Base-by-base conservation (phyloP, 2,329 filamentous ascomycete genomes). In the Talaromyces sp. region DNA sequence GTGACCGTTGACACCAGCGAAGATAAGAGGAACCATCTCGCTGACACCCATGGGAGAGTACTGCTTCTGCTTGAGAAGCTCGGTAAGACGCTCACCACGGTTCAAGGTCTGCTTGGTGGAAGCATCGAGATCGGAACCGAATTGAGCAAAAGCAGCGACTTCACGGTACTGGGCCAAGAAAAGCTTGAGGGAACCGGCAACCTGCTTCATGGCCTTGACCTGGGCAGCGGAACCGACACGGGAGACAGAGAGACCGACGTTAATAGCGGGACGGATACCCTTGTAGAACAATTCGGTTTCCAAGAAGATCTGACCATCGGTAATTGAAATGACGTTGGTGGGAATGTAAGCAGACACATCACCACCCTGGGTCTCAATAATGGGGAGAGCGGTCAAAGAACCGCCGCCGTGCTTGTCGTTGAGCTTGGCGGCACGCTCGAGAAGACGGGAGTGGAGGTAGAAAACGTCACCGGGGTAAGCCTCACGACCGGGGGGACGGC, bases 101-200 rank as follows among this genome's bases (percentile, higher is more conserved):
- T 80, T 89, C 73, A 99, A 90, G 69, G 94, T 98, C 87, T 98
- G 95, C 90, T 97, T 98, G 83, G 95, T 99, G 74, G 95, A 89
- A 75, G 95, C 95, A 85, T 99, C 95, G 74, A 99, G 87, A 87
- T 99, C 95, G 79, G 95, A 99, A 90, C 95, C 95, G 89, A 99
- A 99, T 86, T 99, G 95, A 76, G 95, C 94, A 85, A 99, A 99
- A 75, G 95, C 95, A 78, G 95, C 95, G 70, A 99, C 95, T 85
- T 99, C 95, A 95, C 95, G 95, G 89, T 99, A 99, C 87, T 99
- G 95, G 77, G 95, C 95, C 91, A 99, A 92, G 93, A 98, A 99
- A 76, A 99, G 93, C 90, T 99, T 99, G 80, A 99, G 87, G 74
- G 94, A 98, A 89, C 95, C 95, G 78, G 95, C 95, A 76, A 99